These are phyloP conservation scores for Phyllosticta capitalensis DNA, from an alignment of 2,329 filamentous ascomycete genomes.

Conservation along the genomic window DNA sequence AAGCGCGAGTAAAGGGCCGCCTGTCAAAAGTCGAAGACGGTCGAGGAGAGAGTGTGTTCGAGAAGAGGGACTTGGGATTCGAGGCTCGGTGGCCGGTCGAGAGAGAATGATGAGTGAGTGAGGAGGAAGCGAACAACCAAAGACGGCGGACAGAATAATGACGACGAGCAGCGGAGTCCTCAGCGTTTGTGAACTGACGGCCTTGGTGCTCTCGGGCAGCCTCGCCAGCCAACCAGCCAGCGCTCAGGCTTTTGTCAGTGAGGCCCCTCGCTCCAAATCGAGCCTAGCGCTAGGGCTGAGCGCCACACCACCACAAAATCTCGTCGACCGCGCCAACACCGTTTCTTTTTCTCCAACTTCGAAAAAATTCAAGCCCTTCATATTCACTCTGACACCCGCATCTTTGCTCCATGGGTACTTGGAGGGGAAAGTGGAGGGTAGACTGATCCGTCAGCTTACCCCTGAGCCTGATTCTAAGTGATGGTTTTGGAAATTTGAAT, in stretches of 20 bases:
- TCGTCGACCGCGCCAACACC: constrained; percentile 15
- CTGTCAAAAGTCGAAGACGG: too few relatives aligned
- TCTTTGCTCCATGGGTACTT: constrained; percentile 47
- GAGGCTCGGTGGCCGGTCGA: too few relatives aligned
- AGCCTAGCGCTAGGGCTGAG: constrained; percentile 4
- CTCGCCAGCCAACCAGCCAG: neutral
- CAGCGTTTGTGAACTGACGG: too few relatives aligned
- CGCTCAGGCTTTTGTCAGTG: constrained; percentile 9
- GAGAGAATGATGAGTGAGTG: too few relatives aligned
- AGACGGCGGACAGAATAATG: too few relatives aligned
- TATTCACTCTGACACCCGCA: constrained; percentile 56
- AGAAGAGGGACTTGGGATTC: too few relatives aligned
- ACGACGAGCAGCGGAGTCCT: too few relatives aligned
- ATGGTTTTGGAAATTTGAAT: constrained; percentile 38
- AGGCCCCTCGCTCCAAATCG: neutral
- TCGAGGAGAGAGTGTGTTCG: too few relatives aligned
- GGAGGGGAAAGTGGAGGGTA: constrained; percentile 63
- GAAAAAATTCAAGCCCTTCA: constrained; percentile 37
- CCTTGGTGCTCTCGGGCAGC: constrained; percentile 4
- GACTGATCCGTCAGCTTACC: constrained; percentile 52
- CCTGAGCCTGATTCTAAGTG: constrained; percentile 36
- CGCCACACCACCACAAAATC: neutral
- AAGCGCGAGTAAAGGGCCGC: constrained; percentile 35
- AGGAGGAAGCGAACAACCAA: too few relatives aligned
- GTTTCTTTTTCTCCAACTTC: constrained; percentile 25